Conservation (phyloP, 106 monocot genomes). For the Acorus gramineus region DNA sequence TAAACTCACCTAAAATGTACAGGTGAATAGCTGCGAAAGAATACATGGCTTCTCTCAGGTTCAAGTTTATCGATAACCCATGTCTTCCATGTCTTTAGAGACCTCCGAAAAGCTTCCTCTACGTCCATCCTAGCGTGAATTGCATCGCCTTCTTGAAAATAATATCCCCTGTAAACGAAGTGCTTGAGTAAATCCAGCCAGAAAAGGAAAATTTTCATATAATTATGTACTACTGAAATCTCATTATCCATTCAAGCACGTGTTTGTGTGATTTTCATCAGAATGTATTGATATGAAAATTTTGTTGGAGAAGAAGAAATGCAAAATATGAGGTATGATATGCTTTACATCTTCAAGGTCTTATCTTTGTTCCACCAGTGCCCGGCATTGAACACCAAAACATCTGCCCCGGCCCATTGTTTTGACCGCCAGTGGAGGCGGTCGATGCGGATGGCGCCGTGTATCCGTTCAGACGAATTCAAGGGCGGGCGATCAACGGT, state of each 20-base stretch:
- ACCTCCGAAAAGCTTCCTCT: constrained; percentile 40
- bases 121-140: constrained; percentile 59
- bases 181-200: background rate
- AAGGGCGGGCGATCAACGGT: constrained; percentile 39
- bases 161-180: constrained; percentile 42
- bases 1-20: constrained; percentile 51
- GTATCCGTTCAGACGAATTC: constrained; percentile 10
- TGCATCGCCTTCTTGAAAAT: constrained; percentile 50
- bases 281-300: background rate
- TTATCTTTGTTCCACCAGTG: constrained; percentile 90
- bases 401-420: constrained; percentile 46
- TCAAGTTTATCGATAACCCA: constrained; percentile 38
- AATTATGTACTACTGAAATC: background rate
- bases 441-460: constrained; percentile 52
- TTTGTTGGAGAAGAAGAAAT: background rate
- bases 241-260: background rate
- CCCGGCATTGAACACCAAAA: constrained; percentile 63
- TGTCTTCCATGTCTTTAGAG: constrained; percentile 33
- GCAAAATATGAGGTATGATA: background rate
- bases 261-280: too few relatives aligned
- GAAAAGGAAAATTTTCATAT: background rate
- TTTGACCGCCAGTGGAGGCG: constrained; percentile 32
- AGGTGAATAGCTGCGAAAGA: constrained; percentile 70
- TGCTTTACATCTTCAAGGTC: constrained; percentile 37
- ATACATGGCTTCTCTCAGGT: constrained; percentile 24